Evolutionary conservation across 805 yeast genomes (phyloP), one percentile per base, ranked within the genome.

Genomic region (Kazachstania viticola): DNA sequence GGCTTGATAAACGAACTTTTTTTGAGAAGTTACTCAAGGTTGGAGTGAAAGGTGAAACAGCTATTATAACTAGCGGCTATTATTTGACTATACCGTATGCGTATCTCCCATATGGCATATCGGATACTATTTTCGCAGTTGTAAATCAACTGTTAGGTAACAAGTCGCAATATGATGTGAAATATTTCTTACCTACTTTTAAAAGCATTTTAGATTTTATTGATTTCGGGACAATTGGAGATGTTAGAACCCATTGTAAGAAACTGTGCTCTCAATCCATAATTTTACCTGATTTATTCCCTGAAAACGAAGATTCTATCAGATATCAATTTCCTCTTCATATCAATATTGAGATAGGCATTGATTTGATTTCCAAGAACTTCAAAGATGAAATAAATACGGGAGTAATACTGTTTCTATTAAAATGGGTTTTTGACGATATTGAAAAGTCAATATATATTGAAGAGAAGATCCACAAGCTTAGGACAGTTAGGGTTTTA

Each of bases 61-160:
- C 32, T 12, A 33, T 47, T 11, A 31, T 51, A 7, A 21, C 19
- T 4, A 33, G 38, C 4, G 27, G 40, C 22, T 38, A 39, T 17
- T 42, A 44, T 21, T 24, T 40, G 17, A 27, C 40, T 2, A 28
- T 49, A 7, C 46, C 52, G 3, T 30, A 50, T 4, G 34, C 55
- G 1, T 42, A 36, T 30, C 21, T 35, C 4, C 27, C 30, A 4
- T 30, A 40, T 12, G 46, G 45, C 13, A 25, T 34, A 4, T 36
- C 34, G 1, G 37, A 33, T 7, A 11, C 19, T 2, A 36, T 49
- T 9, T 32, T 39, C 16, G 40, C 33, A 9, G 31, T 37, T 11
- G 28, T 28, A 16, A 24, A 28, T 1, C 33, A 39, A 12, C 2
- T 36, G 4, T 23, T 44, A 12, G 49, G 49, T 1, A 36, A 29